These are phyloP conservation scores for Colletotrichum sp. DNA, from an alignment of 2,329 filamentous ascomycete genomes.

Conservation along the genomic window DNA sequence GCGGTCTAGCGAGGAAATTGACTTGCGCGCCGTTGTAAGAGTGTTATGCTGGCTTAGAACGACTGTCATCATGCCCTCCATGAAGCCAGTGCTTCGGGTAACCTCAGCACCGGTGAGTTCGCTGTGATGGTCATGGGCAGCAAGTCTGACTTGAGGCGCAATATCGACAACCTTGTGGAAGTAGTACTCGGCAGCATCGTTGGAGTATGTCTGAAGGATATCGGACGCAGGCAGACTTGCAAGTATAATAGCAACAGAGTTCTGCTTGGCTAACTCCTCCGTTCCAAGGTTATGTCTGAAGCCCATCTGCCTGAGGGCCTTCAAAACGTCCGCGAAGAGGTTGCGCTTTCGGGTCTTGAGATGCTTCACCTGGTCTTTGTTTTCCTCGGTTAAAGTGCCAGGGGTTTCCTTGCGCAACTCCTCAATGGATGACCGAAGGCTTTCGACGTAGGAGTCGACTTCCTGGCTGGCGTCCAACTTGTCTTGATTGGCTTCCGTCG, in stretches of 20 bases:
- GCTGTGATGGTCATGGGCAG: conserved; percentile 76
- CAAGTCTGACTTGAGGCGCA: conserved; percentile 69
- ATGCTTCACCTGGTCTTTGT: conserved; percentile 83
- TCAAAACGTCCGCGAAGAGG: conserved; percentile 87
- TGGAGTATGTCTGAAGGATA: conserved; percentile 22
- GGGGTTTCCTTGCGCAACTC: conserved; percentile 88
- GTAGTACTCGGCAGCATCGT: conserved; percentile 66
- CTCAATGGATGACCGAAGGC: conserved; percentile 70
- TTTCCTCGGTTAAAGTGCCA: conserved; percentile 80
- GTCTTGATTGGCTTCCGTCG: conserved; percentile 27
- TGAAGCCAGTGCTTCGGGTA: conserved; percentile 76
- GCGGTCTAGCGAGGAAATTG: conserved; percentile 33
- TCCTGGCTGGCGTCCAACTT: conserved; percentile 15
- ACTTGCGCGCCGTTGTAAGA: conserved; percentile 45
- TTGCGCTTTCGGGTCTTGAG: conserved; percentile 90
- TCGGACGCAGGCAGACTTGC: conserved; percentile 44
- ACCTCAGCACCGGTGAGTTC: conserved; percentile 86
- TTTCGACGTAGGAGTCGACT: conserved; percentile 71
- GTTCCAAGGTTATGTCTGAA: conserved; percentile 82
- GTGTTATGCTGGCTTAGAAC: conserved; percentile 63
- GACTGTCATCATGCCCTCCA: conserved; percentile 85
- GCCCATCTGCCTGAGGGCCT: conserved; percentile 85
- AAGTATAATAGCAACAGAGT: conserved; percentile 73
- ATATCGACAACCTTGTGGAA: conserved; percentile 82
- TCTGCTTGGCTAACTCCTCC: conserved; percentile 75